Evolutionary conservation across 2,329 filamentous ascomycete genomes (phyloP).

Genomic region (Aspergillus viridinutans): DNA sequence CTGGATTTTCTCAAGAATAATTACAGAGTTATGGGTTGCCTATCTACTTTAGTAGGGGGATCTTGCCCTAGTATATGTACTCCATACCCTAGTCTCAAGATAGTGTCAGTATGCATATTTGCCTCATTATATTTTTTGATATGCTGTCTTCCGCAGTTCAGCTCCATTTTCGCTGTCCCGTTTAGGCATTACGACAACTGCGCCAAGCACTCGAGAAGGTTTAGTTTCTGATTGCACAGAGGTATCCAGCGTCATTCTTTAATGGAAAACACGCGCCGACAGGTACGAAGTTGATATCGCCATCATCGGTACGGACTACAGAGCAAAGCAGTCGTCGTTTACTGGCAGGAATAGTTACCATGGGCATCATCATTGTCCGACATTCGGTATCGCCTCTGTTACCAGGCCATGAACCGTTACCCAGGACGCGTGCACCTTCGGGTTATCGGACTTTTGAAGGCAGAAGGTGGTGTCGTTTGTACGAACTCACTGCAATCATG

Average conservation of each 20-base stretch:
- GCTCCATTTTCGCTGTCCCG: neutral
- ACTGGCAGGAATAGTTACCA: neutral
- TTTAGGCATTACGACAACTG: constrained; percentile 10
- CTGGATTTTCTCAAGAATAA: neutral
- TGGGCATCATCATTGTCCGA: neutral
- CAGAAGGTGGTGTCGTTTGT: neutral
- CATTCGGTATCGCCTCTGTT: neutral
- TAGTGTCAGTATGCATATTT: neutral
- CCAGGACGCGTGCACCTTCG: neutral
- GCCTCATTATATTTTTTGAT: neutral
- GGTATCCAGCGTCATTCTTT: constrained; percentile 3
- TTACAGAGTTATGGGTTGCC: neutral
- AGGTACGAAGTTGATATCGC: neutral
- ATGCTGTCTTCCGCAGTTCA: neutral
- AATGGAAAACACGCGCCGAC: neutral
- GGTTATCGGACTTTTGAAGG: neutral
- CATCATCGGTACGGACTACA: neutral
- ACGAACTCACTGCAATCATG: neutral
- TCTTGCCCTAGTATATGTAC: neutral
- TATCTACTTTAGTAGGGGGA: neutral
- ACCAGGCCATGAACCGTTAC: neutral
- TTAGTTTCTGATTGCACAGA: constrained; percentile 6
- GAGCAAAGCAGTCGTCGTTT: neutral
- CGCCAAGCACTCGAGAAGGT: constrained; percentile 10
- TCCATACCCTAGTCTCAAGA: neutral